A percentile compares a stretch with the other conserved stretches of the same genome.
Conservation (phyloP, 331 rosid genomes). For the Malus hybrid region DNA sequence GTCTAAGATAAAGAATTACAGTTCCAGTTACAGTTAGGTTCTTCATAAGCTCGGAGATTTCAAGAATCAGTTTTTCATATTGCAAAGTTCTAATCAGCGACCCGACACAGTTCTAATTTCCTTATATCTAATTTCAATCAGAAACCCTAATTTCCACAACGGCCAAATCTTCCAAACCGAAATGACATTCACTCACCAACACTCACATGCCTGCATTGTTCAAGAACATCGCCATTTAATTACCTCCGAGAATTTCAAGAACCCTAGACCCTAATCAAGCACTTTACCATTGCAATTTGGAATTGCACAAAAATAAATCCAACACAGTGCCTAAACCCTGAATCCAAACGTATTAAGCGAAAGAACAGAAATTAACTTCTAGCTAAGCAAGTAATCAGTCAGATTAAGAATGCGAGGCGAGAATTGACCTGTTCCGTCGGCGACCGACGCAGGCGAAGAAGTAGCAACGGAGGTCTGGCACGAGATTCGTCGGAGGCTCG, state of each 20-base stretch:
- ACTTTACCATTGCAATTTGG: neutral
- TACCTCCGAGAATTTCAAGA: neutral
- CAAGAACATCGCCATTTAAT: neutral
- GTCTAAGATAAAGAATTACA: neutral
- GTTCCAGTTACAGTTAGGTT: neutral
- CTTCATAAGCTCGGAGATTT: neutral
- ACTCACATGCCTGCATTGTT: neutral
- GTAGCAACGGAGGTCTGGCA: slow-evolving; percentile 38
- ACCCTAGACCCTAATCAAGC: neutral
- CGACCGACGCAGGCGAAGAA: slow-evolving; percentile 28
- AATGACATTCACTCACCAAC: neutral
- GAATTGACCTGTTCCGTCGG: slow-evolving; percentile 20
- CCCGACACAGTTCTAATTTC: neutral
- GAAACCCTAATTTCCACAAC: neutral
- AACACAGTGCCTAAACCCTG: slow-evolving; percentile 13
- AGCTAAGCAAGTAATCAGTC: neutral
- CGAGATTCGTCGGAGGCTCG: slow-evolving; percentile 25
- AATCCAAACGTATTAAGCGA: slow-evolving; percentile 1
- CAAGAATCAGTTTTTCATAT: neutral
- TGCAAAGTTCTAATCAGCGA: neutral
- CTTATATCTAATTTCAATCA: neutral
- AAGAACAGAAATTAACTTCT: neutral
- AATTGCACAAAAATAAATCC: neutral
- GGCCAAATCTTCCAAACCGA: neutral
- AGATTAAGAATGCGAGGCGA: neutral